These are phyloP conservation scores for Cylindricascospora bacillispora DNA, from an alignment of 1,139 yeast species.

Conservation along the genomic window DNA sequence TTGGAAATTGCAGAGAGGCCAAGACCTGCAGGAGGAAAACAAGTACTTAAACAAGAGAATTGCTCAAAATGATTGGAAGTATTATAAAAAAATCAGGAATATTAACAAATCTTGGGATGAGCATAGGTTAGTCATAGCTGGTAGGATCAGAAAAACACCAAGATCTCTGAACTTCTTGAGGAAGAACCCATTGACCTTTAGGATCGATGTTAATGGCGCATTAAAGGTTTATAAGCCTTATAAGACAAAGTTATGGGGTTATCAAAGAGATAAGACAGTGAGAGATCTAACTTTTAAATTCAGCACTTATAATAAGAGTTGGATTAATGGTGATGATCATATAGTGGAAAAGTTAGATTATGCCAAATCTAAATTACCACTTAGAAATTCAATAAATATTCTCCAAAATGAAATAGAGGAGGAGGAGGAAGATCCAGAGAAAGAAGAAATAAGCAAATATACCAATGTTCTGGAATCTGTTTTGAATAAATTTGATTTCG, in stretches of 20 bases:
- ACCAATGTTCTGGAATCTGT: constrained; percentile 41
- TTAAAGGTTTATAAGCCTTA: constrained; percentile 44
- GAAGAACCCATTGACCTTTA: constrained; percentile 43
- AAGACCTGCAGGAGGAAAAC: constrained; percentile 22
- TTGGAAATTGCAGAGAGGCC: constrained; percentile 35
- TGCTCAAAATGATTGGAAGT: constrained; percentile 30
- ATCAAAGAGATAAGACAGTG: constrained; percentile 49
- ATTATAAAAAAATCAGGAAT: constrained; percentile 31
- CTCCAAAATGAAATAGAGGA: constrained; percentile 12
- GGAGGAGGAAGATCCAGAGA: constrained; percentile 18
- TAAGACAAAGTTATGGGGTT: constrained; percentile 84
- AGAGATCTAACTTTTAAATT: constrained; percentile 54
- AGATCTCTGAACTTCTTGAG: constrained; percentile 35
- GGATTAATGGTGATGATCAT: constrained; percentile 81
- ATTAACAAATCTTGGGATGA: constrained; percentile 30
- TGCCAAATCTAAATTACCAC: constrained; percentile 12
- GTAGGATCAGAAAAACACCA: constrained; percentile 45
- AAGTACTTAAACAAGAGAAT: constrained; percentile 19
- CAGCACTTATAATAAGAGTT: constrained; percentile 32
- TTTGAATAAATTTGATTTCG: constrained; percentile 43
- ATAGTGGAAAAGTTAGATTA: constrained; percentile 45
- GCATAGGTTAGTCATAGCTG: constrained; percentile 43
- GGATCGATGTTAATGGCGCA: constrained; percentile 52
- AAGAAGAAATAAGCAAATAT: constrained; percentile 29
- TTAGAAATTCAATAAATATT: constrained; percentile 6